Percentiles rank a stretch among this genome's conserved stretches.
Conservation (phyloP, 441 rosid species). For the Arabidopsis hybrid region DNA sequence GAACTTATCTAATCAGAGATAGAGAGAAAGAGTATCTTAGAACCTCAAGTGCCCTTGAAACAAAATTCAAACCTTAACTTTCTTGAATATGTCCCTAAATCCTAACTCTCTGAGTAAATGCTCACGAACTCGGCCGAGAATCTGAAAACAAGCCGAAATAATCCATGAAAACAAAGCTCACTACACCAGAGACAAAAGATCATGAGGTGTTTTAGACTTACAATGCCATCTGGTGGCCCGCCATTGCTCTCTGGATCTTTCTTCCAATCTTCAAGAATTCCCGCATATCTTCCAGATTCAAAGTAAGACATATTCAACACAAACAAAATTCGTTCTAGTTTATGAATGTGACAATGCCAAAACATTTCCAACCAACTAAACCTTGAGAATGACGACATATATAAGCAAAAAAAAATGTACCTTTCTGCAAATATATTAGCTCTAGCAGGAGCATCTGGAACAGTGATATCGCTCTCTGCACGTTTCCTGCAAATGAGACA, state of each 20-base stretch:
- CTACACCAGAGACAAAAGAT: background rate
- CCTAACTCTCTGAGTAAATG: conserved; percentile 92
- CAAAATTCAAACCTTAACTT: conserved; percentile 73
- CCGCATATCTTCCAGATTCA: conserved; percentile 63
- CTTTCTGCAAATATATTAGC: conserved; percentile 81
- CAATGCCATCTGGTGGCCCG: conserved; percentile 91
- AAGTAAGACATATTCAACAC: conserved; percentile 21
- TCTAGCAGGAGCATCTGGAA: conserved; percentile 71
- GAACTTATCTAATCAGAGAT: conserved; percentile 5
- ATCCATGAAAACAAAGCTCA: conserved; percentile 30
- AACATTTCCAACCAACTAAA: background rate
- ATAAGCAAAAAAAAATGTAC: conserved; percentile 40
- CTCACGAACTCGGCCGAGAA: conserved; percentile 88
- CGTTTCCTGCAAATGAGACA: conserved; percentile 64
- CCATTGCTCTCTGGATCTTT: conserved; percentile 94
- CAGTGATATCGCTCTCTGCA: conserved; percentile 77
- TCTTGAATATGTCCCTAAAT: conserved; percentile 92
- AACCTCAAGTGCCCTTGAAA: background rate
- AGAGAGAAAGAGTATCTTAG: conserved; percentile 3
- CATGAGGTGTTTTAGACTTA: conserved; percentile 46
- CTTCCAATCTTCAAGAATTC: conserved; percentile 84
- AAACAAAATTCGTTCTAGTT: conserved; percentile 2
- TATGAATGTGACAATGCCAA: conserved; percentile 27
- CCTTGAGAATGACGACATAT: background rate
- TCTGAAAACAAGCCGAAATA: conserved; percentile 51